Base-by-base conservation (phyloP, 2,329 filamentous ascomycete genomes). In the Fusarium palustre region DNA sequence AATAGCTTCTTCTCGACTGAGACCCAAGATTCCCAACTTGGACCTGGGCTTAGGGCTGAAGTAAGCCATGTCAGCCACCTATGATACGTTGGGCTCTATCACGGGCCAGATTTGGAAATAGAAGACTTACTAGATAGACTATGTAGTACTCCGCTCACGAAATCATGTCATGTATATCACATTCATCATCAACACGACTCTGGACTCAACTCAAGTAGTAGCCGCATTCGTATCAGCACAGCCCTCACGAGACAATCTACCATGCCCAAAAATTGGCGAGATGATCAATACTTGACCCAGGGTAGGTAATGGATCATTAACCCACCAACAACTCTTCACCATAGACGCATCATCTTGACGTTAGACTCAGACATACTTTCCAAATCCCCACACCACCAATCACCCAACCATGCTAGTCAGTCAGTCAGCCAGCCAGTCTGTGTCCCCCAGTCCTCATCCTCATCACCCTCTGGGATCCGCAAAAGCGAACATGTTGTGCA, bases 401-500 rank as follows among this genome's bases (percentile, higher is more conserved):
- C 28, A 38, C 18, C 18, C 33, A 50, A 28, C 48, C 48, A 50
- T 50, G 48, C 33, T 49, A 25, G 47, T 36, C 31, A 50, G 48
- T 20, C 33, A 25, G 31, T 36, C 31, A 50, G 33, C 16, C 48
- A 50, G 48, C 18, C 48, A 50, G 48, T 33, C 48, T 33, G 48
- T 50, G 48, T 66, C 55, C 24, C 24, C 24, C 24, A 25, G 24
- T 25, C 24, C 24, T 47, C 50, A 57, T 61, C 46, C 47, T 46
- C 38, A 50, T 62, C 66, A 36, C 45, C 34, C 28, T 69, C 28
- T 50, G 31, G 49, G 66, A 50, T 70, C 62, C 67, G 67, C 67
- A 70, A 64, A 65, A 64, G 67, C 67, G 63, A 67, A 55, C 67
- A 69, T 69, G 67, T 64, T 69, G 67, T 69, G 67, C 67, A 69